Evolutionary conservation across 176 grass and related monocot species (phyloP).

Genomic region (Dendrocalamus sinicus): DNA sequence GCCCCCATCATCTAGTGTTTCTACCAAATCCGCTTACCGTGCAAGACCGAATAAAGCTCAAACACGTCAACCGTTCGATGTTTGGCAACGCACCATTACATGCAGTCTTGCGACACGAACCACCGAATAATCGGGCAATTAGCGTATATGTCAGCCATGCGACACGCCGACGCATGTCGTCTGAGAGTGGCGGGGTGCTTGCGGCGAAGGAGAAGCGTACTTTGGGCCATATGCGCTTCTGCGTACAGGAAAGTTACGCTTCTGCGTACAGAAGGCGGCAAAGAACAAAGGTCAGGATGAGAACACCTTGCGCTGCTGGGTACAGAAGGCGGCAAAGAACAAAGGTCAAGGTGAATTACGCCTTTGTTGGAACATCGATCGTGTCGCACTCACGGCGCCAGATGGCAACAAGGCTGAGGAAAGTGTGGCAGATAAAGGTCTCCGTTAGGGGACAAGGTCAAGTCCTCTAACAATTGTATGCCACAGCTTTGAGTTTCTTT

Average conservation of each 20-base stretch:
- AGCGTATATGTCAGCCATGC: constrained; percentile 6
- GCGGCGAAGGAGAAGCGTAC: not conserved
- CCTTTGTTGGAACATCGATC: not conserved
- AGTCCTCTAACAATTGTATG: not conserved
- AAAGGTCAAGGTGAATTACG: not conserved
- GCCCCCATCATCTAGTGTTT: too few relatives aligned
- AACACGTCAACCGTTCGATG: not conserved
- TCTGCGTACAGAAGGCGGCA: not conserved
- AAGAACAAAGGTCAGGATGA: too few relatives aligned
- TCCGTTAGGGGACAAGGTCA: not conserved
- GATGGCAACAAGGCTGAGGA: constrained; percentile 28
- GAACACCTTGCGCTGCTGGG: too few relatives aligned
- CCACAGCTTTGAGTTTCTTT: not conserved
- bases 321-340: not conserved
- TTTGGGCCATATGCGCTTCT: too few relatives aligned
- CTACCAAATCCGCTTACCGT: not conserved
- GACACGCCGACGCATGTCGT: not conserved
- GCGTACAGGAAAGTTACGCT: too few relatives aligned
- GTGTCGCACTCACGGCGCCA: not conserved
- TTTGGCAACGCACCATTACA: not conserved
- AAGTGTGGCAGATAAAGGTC: constrained; percentile 50
- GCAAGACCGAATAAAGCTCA: not conserved
- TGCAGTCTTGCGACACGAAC: not conserved
- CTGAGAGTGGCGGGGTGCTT: not conserved
- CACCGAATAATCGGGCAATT: not conserved